Evolutionary conservation across 345 rosid species (phyloP).

Genomic region (Aquilaria yunnanensis): DNA sequence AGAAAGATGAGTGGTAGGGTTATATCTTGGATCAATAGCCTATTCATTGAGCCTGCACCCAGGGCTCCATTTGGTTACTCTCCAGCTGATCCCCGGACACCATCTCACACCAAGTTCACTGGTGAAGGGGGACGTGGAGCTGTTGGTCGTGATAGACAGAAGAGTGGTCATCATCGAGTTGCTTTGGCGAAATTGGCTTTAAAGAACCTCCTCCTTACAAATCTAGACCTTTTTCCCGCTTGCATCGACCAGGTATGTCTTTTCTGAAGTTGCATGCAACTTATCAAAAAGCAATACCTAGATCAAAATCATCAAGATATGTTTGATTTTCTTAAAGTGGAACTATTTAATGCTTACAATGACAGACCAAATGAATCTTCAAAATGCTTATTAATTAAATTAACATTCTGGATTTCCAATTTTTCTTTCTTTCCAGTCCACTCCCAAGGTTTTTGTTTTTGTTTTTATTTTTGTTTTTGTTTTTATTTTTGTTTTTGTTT

Average conservation of each 20-base stretch:
- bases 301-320: not conserved
- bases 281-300: not conserved
- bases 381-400: too few relatives aligned
- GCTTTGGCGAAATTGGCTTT: conserved; percentile 91
- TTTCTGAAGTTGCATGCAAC: conserved; percentile 15
- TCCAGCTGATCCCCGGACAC: conserved; percentile 89
- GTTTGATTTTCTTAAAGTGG: too few relatives aligned
- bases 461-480: not conserved
- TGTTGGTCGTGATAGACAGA: conserved; percentile 78
- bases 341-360: too few relatives aligned
- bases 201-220: conserved; percentile 91
- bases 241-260: conserved; percentile 93
- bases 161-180: conserved; percentile 88
- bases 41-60: conserved; percentile 93
- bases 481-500: not conserved
- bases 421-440: not conserved
- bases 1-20: conserved; percentile 98
- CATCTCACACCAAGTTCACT: conserved; percentile 77
- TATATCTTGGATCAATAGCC: conserved; percentile 93
- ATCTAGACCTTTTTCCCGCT: conserved; percentile 94
- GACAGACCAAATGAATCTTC: too few relatives aligned
- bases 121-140: conserved; percentile 87
- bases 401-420: not conserved
- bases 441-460: not conserved
- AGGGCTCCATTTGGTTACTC: conserved; percentile 95